phyloP scores from a whole-genome alignment of 495 filamentous ascomycete species.

The Eremomyces bilateralis region DNA sequence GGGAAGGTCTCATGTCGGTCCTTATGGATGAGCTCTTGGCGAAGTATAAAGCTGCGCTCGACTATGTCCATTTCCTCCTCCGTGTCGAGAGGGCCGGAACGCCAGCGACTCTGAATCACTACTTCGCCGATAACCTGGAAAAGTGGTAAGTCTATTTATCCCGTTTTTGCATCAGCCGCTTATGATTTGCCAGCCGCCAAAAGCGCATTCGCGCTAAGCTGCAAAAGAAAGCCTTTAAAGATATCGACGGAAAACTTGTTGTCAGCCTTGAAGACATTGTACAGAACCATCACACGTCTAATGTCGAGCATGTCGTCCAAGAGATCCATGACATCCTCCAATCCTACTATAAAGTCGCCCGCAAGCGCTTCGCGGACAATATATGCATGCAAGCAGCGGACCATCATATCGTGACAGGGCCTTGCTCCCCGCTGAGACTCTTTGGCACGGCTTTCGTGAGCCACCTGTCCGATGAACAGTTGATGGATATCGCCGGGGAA shows the following conservation, averaged over 20 bases:
- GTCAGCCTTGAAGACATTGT: constrained; percentile 12
- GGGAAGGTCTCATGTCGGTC: constrained; percentile 18
- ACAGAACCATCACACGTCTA: constrained; percentile 21
- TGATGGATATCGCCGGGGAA: no score
- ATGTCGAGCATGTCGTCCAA: constrained; percentile 23
- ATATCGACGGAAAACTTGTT: constrained; percentile 6
- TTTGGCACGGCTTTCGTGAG: no score
- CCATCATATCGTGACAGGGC: no score
- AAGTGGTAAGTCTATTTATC: constrained; percentile 14
- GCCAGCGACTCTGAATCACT: constrained; percentile 30
- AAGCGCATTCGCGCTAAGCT: constrained; percentile 11
- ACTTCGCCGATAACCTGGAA: constrained; percentile 29
- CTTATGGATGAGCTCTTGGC: constrained; percentile 23
- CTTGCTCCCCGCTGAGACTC: no score
- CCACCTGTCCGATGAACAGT: no score
- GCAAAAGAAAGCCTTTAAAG: constrained; percentile 1
- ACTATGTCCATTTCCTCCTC: constrained; percentile 26
- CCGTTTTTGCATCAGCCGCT: neutral
- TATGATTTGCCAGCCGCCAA: constrained; percentile 6
- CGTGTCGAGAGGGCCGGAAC: constrained; percentile 24
- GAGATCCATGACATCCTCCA: constrained; percentile 35
- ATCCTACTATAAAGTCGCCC: constrained; percentile 32
- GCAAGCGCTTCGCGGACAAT: neutral
- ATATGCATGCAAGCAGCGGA: neutral
- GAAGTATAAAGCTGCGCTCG: constrained; percentile 24